These are phyloP conservation scores for Fusarium nematophilum DNA, from an alignment of 2,329 filamentous ascomycete species.

Conservation along the genomic window DNA sequence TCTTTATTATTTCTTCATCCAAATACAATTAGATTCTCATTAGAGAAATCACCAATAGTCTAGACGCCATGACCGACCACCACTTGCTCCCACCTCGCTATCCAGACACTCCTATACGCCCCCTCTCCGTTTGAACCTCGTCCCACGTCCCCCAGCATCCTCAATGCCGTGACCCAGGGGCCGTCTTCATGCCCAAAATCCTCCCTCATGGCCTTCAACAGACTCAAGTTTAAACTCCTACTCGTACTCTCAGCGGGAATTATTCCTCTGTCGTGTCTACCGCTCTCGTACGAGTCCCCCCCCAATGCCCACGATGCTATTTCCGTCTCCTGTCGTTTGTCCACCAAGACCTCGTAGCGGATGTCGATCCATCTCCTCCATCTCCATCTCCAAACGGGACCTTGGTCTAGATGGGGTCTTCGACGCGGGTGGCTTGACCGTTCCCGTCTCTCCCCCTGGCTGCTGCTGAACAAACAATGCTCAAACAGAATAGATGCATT, in stretches of 20 bases:
- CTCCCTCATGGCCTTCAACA: too few relatives aligned
- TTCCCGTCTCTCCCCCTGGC: conserved; percentile 22
- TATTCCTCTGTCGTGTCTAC: conserved; percentile 18
- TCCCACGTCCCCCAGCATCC: conserved; percentile 42
- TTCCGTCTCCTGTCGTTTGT: conserved; percentile 28
- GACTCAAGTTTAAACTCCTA: background rate
- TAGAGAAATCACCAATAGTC: too few relatives aligned
- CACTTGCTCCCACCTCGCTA: background rate
- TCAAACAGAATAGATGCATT: conserved; percentile 15
- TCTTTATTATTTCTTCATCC: too few relatives aligned
- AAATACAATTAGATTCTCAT: too few relatives aligned
- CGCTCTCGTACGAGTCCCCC: background rate
- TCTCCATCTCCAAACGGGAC: conserved; percentile 10
- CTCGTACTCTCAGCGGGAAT: conserved; percentile 17
- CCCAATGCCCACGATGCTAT: conserved; percentile 30
- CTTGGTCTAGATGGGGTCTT: conserved; percentile 9
- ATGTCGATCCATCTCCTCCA: background rate
- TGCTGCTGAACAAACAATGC: conserved; percentile 25
- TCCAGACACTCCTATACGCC: conserved; percentile 2
- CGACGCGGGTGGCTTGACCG: conserved; percentile 26
- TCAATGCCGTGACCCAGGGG: conserved; percentile 37
- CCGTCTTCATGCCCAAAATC: background rate
- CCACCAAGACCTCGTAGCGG: background rate
- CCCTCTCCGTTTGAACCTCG: conserved; percentile 35
- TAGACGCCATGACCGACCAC: too few relatives aligned